Percentiles rank a stretch among this genome's conserved stretches.
These are phyloP conservation scores for Babesia gibsoni DNA, from an alignment of 169 alveolate genomes.

Conservation along the genomic window DNA sequence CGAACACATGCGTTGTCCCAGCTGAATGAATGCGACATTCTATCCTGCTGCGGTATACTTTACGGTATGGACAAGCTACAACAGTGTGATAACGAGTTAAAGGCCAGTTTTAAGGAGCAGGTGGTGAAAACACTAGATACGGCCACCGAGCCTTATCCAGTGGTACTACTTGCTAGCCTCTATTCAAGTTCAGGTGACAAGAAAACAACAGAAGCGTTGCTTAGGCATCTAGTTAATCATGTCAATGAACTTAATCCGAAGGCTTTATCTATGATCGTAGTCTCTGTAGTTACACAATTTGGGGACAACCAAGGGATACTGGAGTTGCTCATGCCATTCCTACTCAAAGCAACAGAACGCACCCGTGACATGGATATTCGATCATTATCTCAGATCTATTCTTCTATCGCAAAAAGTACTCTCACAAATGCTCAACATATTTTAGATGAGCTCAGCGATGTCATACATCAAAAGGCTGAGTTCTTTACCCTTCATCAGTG, in stretches of 20 bases:
- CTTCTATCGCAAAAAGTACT: not conserved
- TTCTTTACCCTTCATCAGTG: constrained; percentile 4
- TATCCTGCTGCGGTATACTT: constrained; percentile 57
- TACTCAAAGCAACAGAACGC: constrained; percentile 3
- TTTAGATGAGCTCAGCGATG: not conserved
- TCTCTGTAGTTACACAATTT: constrained; percentile 11
- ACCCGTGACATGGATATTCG: constrained; percentile 30
- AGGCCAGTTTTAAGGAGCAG: not conserved
- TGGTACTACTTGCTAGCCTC: constrained; percentile 16
- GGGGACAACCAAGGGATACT: not conserved
- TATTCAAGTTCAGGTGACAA: constrained; percentile 12
- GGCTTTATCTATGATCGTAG: constrained; percentile 29
- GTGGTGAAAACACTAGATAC: constrained; percentile 6
- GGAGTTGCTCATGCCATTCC: constrained; percentile 8
- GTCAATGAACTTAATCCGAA: constrained; percentile 13
- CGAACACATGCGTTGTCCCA: constrained; percentile 5
- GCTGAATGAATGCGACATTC: constrained; percentile 41
- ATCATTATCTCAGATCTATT: constrained; percentile 30
- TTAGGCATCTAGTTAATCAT: not conserved
- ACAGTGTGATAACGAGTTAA: constrained; percentile 20
- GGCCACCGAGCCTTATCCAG: constrained; percentile 44
- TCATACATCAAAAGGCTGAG: not conserved
- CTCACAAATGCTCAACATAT: not conserved
- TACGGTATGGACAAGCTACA: constrained; percentile 37
- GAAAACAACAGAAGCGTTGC: constrained; percentile 7